A percentile compares a stretch with the other conserved stretches of the same genome.
These are phyloP conservation scores for Athelia psychrophila DNA, from an alignment of 1,284 basidiomycete species.

Conservation along the genomic window DNA sequence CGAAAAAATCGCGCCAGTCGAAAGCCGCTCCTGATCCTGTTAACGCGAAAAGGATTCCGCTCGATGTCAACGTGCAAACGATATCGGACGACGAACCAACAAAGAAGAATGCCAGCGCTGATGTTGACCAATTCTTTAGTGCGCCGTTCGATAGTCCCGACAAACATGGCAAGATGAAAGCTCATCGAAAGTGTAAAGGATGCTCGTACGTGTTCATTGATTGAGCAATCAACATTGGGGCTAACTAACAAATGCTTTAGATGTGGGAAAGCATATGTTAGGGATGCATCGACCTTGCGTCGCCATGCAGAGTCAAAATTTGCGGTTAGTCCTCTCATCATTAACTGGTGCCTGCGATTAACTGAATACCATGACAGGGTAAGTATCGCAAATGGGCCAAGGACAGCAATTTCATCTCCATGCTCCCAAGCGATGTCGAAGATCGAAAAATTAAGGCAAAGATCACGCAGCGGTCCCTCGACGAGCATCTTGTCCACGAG, in stretches of 20 bases:
- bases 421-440: slow-evolving; percentile 14
- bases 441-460: slow-evolving; percentile 8
- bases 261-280: not conserved
- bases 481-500: slow-evolving; percentile 5
- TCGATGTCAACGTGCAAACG: not conserved
- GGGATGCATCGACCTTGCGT: not conserved
- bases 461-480: slow-evolving; percentile 3
- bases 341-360: not conserved
- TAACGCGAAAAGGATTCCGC: not conserved
- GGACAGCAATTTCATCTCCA: slow-evolving; percentile 14
- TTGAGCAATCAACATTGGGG: too few species aligned
- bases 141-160: not conserved
- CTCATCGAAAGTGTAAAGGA: not conserved
- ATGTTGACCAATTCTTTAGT: not conserved
- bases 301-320: not conserved
- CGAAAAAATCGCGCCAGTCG: not conserved
- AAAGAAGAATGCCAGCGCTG: not conserved
- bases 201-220: not conserved
- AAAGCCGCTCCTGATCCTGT: not conserved
- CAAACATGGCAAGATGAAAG: not conserved
- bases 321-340: not conserved
- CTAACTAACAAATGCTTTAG: not conserved
- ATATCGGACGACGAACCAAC: not conserved
- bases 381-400: slow-evolving; percentile 13
- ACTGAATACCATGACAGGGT: slow-evolving; percentile 6